These are phyloP conservation scores for Xylaria polymorpha DNA, from an alignment of 2,329 filamentous ascomycete species.

Conservation along the genomic window DNA sequence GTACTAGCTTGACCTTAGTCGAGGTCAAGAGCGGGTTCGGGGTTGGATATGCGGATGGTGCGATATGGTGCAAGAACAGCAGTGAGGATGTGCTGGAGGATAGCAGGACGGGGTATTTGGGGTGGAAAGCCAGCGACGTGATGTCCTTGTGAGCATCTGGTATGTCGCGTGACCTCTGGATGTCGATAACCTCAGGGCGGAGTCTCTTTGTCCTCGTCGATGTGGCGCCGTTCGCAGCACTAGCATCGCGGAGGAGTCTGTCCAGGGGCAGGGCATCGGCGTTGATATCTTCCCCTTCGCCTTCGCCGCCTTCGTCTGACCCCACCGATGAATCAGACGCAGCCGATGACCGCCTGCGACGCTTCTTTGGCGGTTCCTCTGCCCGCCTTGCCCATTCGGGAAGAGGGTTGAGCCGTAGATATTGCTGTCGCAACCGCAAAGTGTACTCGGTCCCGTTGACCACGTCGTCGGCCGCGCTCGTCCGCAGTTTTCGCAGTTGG, in stretches of 20 bases:
- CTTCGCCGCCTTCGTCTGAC: slow-evolving; percentile 50
- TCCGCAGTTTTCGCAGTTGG: slow-evolving; percentile 83
- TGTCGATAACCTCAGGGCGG: slow-evolving; percentile 87
- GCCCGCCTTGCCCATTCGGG: slow-evolving; percentile 69
- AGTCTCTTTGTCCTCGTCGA: slow-evolving; percentile 74
- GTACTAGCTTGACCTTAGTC: slow-evolving; percentile 84
- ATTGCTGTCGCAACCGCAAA: slow-evolving; percentile 82
- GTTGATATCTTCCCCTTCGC: slow-evolving; percentile 64
- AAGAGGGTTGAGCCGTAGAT: slow-evolving; percentile 67
- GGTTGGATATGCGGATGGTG: slow-evolving; percentile 76
- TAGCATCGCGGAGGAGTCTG: slow-evolving; percentile 79
- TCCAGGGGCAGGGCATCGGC: slow-evolving; percentile 82
- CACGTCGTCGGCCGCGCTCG: slow-evolving; percentile 84
- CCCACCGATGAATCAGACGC: slow-evolving; percentile 52
- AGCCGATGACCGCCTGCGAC: slow-evolving; percentile 63
- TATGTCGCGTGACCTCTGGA: slow-evolving; percentile 89
- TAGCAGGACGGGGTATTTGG: slow-evolving; percentile 85
- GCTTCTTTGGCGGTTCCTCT: slow-evolving; percentile 62
- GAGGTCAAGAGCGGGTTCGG: slow-evolving; percentile 93
- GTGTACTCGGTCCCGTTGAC: slow-evolving; percentile 89
- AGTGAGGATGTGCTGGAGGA: slow-evolving; percentile 89
- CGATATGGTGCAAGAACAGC: slow-evolving; percentile 89
- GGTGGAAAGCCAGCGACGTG: slow-evolving; percentile 89
- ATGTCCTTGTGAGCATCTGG: slow-evolving; percentile 82
- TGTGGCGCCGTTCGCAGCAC: slow-evolving; percentile 69